Evolutionary conservation across 1,284 basidiomycete species (phyloP).

Genomic region (Erythrobasidium hasegawianum): DNA sequence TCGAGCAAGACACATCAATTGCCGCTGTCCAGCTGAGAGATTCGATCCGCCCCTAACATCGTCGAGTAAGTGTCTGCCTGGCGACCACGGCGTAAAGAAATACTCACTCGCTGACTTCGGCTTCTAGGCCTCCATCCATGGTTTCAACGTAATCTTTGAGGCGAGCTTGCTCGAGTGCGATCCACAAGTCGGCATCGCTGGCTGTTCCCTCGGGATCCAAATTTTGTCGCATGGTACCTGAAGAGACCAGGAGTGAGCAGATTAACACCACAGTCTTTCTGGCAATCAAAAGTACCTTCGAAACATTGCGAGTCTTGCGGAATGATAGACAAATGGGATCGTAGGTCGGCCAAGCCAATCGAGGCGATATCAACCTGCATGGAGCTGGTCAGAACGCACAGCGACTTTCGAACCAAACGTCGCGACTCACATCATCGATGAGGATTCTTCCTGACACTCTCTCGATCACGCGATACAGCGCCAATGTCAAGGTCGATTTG

Average conservation of each 20-base stretch:
- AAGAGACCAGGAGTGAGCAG: no score
- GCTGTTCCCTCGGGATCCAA: slow-evolving; percentile 83
- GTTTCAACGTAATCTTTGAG: slow-evolving; percentile 35
- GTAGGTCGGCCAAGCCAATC: slow-evolving; percentile 79
- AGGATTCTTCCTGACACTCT: slow-evolving; percentile 71
- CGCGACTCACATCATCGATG: slow-evolving; percentile 28
- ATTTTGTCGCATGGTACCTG: slow-evolving; percentile 68
- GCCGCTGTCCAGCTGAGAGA: slow-evolving; percentile 78
- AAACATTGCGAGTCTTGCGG: slow-evolving; percentile 71
- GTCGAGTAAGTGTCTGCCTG: no score
- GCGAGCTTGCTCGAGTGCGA: slow-evolving; percentile 61
- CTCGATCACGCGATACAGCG: slow-evolving; percentile 78
- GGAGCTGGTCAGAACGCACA: slow-evolving; percentile 21
- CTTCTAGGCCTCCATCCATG: slow-evolving; percentile 32
- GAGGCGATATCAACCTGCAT: slow-evolving; percentile 83
- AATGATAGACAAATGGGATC: slow-evolving; percentile 62
- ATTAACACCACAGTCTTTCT: no score
- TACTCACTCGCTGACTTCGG: slow-evolving; percentile 23
- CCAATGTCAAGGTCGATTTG: slow-evolving; percentile 81
- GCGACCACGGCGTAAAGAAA: no score
- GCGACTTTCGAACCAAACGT: no score
- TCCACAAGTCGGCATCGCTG: slow-evolving; percentile 70
- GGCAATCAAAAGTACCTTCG: no score
- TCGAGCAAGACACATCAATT: slow-evolving; percentile 66
- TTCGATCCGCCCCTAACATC: slow-evolving; percentile 71